Evolutionary conservation across 495 filamentous ascomycete genomes (phyloP).

Genomic region (Chaetomium fimeti): DNA sequence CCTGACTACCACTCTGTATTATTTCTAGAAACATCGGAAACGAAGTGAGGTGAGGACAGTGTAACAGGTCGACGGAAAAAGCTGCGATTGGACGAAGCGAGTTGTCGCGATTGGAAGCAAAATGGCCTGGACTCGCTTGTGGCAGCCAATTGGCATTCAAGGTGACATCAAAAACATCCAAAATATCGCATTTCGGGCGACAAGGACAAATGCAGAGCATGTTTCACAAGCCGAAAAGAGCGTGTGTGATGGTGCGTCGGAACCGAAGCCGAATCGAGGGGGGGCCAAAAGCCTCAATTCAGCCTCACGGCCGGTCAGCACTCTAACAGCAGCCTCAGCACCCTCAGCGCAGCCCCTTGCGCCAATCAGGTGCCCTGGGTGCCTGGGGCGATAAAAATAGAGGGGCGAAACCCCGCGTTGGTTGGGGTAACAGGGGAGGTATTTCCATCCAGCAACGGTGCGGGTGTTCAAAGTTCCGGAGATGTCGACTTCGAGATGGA

Average conservation of each 20-base stretch:
- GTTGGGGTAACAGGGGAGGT: neutral
- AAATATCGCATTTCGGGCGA: constrained; percentile 1
- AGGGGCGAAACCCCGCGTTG: neutral
- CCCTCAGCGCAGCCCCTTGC: neutral
- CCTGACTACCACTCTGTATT: neutral
- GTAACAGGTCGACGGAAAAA: neutral
- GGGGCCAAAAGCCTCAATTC: constrained; percentile 11
- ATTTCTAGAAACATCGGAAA: neutral
- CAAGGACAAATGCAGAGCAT: neutral
- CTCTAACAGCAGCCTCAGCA: constrained; percentile 9
- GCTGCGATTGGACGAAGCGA: neutral
- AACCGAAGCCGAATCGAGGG: neutral
- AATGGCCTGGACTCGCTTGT: constrained; percentile 1
- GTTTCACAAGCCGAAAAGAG: constrained; percentile 2
- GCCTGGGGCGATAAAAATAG: constrained; percentile 20
- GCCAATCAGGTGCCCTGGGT: constrained; percentile 19
- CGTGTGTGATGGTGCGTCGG: neutral
- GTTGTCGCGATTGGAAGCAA: neutral
- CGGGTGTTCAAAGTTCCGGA: neutral
- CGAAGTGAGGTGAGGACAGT: neutral
- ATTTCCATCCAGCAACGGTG: constrained; percentile 3
- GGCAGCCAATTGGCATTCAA: constrained; percentile 6
- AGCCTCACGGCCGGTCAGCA: constrained; percentile 14
- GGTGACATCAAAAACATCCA: neutral
- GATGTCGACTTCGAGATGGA: no score